Evolutionary conservation across 164 flowering plant genomes (phyloP).

Genomic region (Tetracentron sinense): DNA sequence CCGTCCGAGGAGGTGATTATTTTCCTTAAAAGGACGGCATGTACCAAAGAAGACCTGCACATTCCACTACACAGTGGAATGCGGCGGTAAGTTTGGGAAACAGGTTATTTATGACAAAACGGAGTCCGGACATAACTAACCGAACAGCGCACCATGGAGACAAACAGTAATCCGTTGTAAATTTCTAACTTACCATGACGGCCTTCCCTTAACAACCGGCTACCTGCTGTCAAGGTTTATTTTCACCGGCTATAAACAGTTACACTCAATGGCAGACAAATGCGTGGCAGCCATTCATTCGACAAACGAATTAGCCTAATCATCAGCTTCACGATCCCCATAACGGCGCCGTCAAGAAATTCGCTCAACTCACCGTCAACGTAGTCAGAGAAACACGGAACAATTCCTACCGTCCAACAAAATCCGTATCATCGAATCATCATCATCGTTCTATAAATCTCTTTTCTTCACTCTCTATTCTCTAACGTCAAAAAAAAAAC

Average conservation of each 20-base stretch:
- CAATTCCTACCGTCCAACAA: constrained; percentile 19
- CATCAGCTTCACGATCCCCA: constrained; percentile 12
- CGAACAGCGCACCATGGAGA: neutral
- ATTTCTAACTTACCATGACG: too few species aligned
- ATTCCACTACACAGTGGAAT: too few species aligned
- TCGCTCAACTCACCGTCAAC: constrained; percentile 24
- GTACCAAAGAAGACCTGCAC: too few species aligned
- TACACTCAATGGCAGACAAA: neutral
- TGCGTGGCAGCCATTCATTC: constrained; percentile 2
- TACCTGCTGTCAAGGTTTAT: neutral
- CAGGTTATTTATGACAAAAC: too few species aligned
- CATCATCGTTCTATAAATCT: constrained; percentile 18
- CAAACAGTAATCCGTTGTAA: neutral
- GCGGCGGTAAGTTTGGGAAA: too few species aligned
- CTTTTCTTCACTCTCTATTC: constrained; percentile 8
- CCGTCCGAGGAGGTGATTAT: too few species aligned
- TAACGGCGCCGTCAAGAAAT: constrained; percentile 29
- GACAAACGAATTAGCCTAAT: neutral
- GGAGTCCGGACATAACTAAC: constrained; percentile 1
- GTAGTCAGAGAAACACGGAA: constrained; percentile 5
- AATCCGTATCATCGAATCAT: constrained; percentile 9
- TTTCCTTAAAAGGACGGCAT: too few species aligned
- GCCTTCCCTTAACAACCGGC: constrained; percentile 4
- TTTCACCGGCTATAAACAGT: neutral
- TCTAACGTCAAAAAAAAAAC: too few species aligned